phyloP scores from a whole-genome alignment of 345 rosid genomes.

The Salix arbutifolia region DNA sequence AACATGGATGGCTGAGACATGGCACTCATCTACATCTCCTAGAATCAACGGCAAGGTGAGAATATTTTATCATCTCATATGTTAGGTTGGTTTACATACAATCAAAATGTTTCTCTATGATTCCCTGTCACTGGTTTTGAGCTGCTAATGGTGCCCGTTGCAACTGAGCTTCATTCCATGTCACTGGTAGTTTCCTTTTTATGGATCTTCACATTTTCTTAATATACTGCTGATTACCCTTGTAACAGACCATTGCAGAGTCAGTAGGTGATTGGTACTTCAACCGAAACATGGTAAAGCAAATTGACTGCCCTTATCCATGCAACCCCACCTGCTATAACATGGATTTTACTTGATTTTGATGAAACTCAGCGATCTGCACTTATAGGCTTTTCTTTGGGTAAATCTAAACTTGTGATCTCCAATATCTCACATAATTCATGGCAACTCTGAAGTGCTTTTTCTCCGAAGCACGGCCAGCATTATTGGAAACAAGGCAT shows the following conservation, averaged over 20 bases:
- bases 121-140: background rate
- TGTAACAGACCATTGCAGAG: slow-evolving; percentile 72
- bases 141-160: background rate
- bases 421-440: background rate
- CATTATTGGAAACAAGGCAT: background rate
- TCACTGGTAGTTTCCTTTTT: background rate
- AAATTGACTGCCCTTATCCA: slow-evolving; percentile 82
- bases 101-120: background rate
- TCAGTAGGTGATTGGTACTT: slow-evolving; percentile 90
- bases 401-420: background rate
- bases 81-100: background rate
- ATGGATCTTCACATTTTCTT: no score
- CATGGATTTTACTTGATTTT: slow-evolving; percentile 44
- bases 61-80: background rate
- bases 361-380: slow-evolving; percentile 3
- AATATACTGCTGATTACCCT: background rate
- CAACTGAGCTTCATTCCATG: background rate
- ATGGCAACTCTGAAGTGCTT: background rate
- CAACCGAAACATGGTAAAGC: slow-evolving; percentile 48
- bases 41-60: slow-evolving; percentile 61
- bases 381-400: background rate
- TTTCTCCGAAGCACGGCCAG: background rate
- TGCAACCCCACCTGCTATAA: slow-evolving; percentile 82
- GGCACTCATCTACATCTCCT: slow-evolving; percentile 72
- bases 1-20: slow-evolving; percentile 51